These are phyloP conservation scores for Flaveria robusta DNA, from an alignment of 129 eudicot species.

Conservation along the genomic window DNA sequence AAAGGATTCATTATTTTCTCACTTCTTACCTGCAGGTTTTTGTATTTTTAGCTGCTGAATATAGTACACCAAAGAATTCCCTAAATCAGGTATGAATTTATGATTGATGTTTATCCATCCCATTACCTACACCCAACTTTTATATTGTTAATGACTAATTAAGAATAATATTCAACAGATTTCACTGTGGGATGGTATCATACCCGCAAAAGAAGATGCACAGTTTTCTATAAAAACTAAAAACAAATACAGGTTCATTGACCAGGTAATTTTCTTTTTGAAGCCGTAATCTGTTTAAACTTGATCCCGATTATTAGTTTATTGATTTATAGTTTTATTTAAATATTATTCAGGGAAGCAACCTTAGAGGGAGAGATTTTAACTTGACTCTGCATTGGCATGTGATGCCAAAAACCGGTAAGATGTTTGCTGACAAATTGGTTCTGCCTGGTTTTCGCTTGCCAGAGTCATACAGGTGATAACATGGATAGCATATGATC, in stretches of 20 bases:
- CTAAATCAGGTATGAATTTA: slow-evolving; percentile 90
- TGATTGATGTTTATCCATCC: neutral
- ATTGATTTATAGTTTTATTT: neutral
- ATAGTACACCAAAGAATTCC: slow-evolving; percentile 78
- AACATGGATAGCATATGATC: slow-evolving; percentile 24
- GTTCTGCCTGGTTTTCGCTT: slow-evolving; percentile 73
- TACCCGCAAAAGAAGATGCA: slow-evolving; percentile 70
- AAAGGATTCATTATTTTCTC: neutral
- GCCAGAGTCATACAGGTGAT: slow-evolving; percentile 66
- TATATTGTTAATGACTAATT: neutral
- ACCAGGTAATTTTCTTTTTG: slow-evolving; percentile 54
- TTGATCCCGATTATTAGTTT: neutral
- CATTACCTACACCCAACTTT: neutral
- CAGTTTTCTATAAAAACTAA: slow-evolving; percentile 59
- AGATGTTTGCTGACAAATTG: slow-evolving; percentile 83
- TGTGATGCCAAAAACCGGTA: slow-evolving; percentile 97
- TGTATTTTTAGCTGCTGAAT: slow-evolving; percentile 97
- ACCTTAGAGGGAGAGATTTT: slow-evolving; percentile 73
- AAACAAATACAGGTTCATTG: slow-evolving; percentile 83
- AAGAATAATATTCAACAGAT: slow-evolving; percentile 42
- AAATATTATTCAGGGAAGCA: slow-evolving; percentile 64
- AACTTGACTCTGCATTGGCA: slow-evolving; percentile 96
- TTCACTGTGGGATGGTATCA: slow-evolving; percentile 85
- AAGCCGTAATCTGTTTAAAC: neutral
- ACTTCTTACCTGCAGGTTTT: slow-evolving; percentile 65